Evolutionary conservation across 805 yeast genomes (phyloP), one percentile per base, ranked within the genome.

Genomic region (Zygotorulaspora danielsina): DNA sequence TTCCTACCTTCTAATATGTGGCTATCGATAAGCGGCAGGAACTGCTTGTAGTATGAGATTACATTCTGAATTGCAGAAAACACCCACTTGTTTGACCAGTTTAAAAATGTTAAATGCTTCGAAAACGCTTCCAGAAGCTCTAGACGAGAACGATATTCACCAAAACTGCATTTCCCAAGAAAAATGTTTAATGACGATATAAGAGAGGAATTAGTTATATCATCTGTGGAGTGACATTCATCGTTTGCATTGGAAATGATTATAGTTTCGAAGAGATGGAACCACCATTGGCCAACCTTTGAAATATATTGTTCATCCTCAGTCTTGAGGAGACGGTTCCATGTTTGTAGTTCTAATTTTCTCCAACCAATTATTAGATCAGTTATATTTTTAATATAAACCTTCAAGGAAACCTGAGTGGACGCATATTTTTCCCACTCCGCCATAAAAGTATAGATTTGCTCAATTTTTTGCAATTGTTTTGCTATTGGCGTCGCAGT

Each of bases 351-450:
- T 59, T 93, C 99, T 27, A 89, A 61, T 51, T 76, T 77, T 68
- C 99, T 78, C 99, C 99, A 93, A 0, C 84, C 71, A 3, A 93
- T 89, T 48, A 93, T 84, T 44, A 89, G 64, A 0, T 63, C 54
- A 0, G 95, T 79, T 20, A 86, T 61, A 10, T 72, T 69, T 28
- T 76, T 80, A 45, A 80, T 72, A 36, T 76, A 73, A 1, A 51
- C 53, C 27, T 66, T 66, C 36, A 93, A 64, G 1, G 94, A 75
- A 1, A 84, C 89, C 36, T 84, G 81, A 8, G 78, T 71, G 19
- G 88, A 78, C 1, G 97, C 95, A 62, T 84, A 88, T 48, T 85
- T 83, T 59, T 93, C 93, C 97, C 98, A 93, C 58, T 93, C 97
- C 18, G 81, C 72, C 45, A 89, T 71, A 54, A 76, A 80, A 0